Evolutionary conservation across 176 grass and related monocot genomes (phyloP).

Genomic region (Avena sativa): DNA sequence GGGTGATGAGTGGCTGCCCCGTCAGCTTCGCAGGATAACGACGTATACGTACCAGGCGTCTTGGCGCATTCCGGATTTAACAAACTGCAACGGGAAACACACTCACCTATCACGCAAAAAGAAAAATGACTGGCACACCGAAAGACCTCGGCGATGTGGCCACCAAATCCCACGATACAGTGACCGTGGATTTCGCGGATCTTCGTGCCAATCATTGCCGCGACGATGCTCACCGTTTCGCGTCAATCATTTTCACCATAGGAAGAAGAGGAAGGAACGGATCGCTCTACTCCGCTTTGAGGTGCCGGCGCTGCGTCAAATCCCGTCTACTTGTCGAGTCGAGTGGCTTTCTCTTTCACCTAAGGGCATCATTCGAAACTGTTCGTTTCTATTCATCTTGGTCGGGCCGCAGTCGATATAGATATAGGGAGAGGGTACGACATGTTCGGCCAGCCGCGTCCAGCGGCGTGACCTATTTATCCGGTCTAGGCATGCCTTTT

Average conservation of each 20-base stretch:
- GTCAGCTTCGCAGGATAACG: conserved; percentile 13
- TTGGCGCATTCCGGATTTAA: background rate
- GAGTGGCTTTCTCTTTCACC: no score
- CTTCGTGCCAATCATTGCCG: background rate
- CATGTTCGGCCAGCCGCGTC: no score
- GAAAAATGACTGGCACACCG: background rate
- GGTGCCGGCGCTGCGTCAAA: background rate
- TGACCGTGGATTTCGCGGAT: conserved; percentile 8
- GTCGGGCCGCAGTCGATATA: no score
- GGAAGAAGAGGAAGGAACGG: background rate
- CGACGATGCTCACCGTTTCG: background rate
- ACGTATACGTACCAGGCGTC: background rate
- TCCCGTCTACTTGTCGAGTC: no score
- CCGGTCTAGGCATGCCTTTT: no score
- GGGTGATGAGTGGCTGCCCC: conserved; percentile 11
- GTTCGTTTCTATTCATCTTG: no score
- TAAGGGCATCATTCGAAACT: no score
- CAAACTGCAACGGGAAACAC: background rate
- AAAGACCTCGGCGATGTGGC: background rate
- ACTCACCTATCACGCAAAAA: background rate
- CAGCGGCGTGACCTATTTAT: no score
- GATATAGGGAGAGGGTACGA: no score
- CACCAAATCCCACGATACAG: background rate
- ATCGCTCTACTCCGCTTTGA: background rate
- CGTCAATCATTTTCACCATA: background rate